Conservation (phyloP, 1,139 yeast species). For the Kodamaea alishanica region DNA sequence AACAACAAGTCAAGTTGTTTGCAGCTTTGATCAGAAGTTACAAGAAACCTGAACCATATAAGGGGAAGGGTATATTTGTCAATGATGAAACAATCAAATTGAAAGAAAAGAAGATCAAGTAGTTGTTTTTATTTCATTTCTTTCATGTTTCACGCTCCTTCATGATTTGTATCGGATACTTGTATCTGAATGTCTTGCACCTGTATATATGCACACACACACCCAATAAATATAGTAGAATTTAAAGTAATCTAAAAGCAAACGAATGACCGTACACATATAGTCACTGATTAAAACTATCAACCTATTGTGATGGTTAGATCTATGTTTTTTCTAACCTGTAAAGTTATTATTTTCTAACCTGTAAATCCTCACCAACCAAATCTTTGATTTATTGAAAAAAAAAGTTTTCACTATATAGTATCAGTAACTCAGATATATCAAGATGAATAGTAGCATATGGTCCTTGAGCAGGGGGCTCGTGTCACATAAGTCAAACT, state of each 20-base stretch:
- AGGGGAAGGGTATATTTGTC: conserved; percentile 95
- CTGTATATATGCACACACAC: background rate
- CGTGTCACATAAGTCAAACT: conserved; percentile 7
- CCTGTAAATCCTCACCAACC: no score
- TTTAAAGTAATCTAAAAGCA: background rate
- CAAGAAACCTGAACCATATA: conserved; percentile 97
- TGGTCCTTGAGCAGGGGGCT: conserved; percentile 9
- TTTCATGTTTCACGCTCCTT: background rate
- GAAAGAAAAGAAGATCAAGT: conserved; percentile 92
- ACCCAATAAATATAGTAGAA: background rate
- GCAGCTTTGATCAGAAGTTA: conserved; percentile 85
- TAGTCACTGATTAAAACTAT: background rate
- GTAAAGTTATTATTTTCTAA: no score
- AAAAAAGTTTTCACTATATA: conserved; percentile 8
- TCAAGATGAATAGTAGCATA: conserved; percentile 6
- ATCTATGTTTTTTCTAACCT: no score
- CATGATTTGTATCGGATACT: background rate
- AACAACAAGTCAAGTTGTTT: conserved; percentile 81
- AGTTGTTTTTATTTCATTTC: conserved; percentile 11
- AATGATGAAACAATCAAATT: conserved; percentile 86
- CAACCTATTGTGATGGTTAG: background rate
- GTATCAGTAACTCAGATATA: background rate
- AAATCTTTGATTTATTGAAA: no score
- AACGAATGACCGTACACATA: background rate
- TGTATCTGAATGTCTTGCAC: background rate